Evolutionary conservation across 148 eudicot genomes (phyloP).

Genomic region (Heliosperma pusillum): DNA sequence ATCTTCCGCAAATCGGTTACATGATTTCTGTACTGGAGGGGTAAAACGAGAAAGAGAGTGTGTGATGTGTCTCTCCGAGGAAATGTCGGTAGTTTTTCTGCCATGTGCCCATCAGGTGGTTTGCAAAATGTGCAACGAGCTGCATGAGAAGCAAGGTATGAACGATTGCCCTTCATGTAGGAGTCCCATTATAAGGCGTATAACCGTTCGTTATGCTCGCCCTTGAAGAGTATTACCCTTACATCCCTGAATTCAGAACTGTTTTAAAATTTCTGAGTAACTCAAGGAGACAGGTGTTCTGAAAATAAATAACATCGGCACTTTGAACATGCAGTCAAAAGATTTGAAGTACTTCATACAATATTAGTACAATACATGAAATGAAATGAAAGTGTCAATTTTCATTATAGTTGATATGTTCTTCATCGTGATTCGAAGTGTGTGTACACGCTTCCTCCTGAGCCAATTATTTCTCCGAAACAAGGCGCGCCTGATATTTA

Average conservation of each 20-base stretch:
- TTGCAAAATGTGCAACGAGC: slow-evolving; percentile 80
- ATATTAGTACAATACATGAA: slow-evolving; percentile 8
- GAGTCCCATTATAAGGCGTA: slow-evolving; percentile 62
- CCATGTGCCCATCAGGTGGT: slow-evolving; percentile 99
- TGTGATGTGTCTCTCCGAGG: slow-evolving; percentile 96
- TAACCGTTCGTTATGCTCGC: slow-evolving; percentile 66
- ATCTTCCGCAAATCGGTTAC: slow-evolving; percentile 25
- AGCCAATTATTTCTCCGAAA: no score
- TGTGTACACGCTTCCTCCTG: no score
- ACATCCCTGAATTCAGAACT: slow-evolving; percentile 22
- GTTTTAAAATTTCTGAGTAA: slow-evolving; percentile 24
- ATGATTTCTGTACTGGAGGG: slow-evolving; percentile 47
- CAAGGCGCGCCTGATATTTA: no score
- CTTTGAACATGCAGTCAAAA: slow-evolving; percentile 26
- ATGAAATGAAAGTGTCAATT: slow-evolving; percentile 27
- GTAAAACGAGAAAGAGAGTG: slow-evolving; percentile 93
- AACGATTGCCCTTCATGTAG: slow-evolving; percentile 97
- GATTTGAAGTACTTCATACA: slow-evolving; percentile 10
- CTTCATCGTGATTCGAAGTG: no score
- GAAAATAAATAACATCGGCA: slow-evolving; percentile 24
- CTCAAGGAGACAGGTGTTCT: slow-evolving; percentile 15
- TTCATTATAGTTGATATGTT: background rate
- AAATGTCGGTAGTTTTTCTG: slow-evolving; percentile 90
- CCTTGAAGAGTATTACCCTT: slow-evolving; percentile 29
- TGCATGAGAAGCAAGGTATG: slow-evolving; percentile 98